Base-by-base conservation (phyloP, 148 eudicot genomes). In the Bassia scoparia region DNA sequence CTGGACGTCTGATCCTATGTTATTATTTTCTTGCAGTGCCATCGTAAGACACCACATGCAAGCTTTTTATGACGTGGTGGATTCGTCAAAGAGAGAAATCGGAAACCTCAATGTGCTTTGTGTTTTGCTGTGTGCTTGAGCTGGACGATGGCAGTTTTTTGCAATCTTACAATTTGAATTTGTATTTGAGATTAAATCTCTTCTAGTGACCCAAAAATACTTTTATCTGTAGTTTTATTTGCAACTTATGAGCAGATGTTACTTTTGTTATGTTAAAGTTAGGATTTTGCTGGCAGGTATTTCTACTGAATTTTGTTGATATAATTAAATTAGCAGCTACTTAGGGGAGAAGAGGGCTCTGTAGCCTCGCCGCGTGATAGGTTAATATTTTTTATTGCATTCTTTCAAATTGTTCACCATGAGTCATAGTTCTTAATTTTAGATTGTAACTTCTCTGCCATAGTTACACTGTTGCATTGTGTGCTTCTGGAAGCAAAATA, bases 1-100 rank as follows among this genome's bases (percentile, higher is more conserved):
- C 46, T 41, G n/a, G n/a, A n/a, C 46, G 3, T 48, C 13, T 55
- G 3, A 2, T 21, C 18, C 35, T 2, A 15, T 26, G 33, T 69
- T 31, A 7, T 61, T 13, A 7, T 35, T 74, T 67, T 35, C 37
- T 53, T 80, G 86, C 61, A 83, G 86, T 83, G 86, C 86, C 86
- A 29, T 80, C 86, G 3, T 83, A 62, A n/a, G 8, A 13, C 6
- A 44, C 30, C 4, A 2, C 76, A 66, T 9, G 53, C 34, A 30
- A 30, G 63, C 21, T 60, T 62, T 33, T 34, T 16, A 35, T 34
- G 16, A 35, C 27, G 26, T 21, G 61, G 72, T 55, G 77, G 69
- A 53, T 0, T 53, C 54, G 41, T 27, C 20, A 7, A 13, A 18
- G n/a, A 26, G 31, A 9, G 7, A 4, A 44, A n/a, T 6, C 31